Conservation (phyloP, 1,284 basidiomycete species). For the Papiliotrema laurentii region DNA sequence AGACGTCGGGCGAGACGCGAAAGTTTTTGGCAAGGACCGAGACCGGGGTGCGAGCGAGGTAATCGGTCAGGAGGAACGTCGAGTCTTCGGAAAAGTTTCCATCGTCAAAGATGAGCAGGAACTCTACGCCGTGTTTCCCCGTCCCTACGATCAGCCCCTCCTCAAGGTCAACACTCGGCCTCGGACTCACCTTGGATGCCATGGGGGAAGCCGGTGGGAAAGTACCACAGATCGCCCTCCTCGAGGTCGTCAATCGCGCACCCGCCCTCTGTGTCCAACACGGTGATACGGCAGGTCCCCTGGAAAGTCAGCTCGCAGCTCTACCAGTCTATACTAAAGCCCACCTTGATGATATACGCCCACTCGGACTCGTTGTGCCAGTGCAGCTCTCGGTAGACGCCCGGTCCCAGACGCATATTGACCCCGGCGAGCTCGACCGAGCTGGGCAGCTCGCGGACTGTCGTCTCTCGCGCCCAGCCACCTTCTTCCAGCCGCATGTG, state of each 20-base stretch:
- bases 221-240: constrained; percentile 58
- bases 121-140: constrained; percentile 58
- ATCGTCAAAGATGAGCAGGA: constrained; percentile 61
- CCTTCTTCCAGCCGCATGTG: constrained; percentile 65
- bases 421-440: constrained; percentile 62
- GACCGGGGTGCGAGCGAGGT: constrained; percentile 56
- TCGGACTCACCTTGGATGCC: constrained; percentile 61
- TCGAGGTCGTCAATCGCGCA: constrained; percentile 54
- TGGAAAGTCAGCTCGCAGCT: constrained; percentile 26
- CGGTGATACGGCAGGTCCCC: constrained; percentile 61
- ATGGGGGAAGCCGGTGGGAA: constrained; percentile 57
- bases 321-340: neutral
- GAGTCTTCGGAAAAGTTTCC: constrained; percentile 63
- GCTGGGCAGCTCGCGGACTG: constrained; percentile 59
- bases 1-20: constrained; percentile 55
- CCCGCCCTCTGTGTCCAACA: constrained; percentile 59
- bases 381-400: constrained; percentile 62
- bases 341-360: constrained; percentile 32
- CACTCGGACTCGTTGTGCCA: constrained; percentile 66
- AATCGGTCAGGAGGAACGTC: constrained; percentile 59
- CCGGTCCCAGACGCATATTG: constrained; percentile 64
- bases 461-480: constrained; percentile 57
- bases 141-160: constrained; percentile 9
- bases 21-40: constrained; percentile 69
- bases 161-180: constrained; percentile 26